Percentiles rank a stretch among this genome's conserved stretches.
Conservation (phyloP, 148 eudicot species). For the Rhododendron simsii region DNA sequence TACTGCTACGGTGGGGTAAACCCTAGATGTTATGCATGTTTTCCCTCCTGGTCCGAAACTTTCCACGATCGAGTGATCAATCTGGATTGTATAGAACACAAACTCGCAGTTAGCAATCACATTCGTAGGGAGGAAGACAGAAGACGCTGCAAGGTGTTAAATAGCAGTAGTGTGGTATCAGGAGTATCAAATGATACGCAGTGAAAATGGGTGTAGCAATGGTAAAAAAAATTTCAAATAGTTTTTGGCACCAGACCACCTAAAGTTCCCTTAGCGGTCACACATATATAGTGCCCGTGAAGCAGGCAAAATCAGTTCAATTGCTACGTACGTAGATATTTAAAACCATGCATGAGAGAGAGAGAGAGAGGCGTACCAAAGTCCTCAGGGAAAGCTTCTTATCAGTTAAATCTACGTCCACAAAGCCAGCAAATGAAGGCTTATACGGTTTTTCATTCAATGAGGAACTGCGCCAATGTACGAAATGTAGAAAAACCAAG, state of each 20-base stretch:
- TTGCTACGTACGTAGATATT: not conserved
- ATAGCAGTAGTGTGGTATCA: not conserved
- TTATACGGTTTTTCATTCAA: slow-evolving; percentile 24
- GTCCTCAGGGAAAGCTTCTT: slow-evolving; percentile 45
- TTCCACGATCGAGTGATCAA: slow-evolving; percentile 81
- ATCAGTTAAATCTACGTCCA: slow-evolving; percentile 44
- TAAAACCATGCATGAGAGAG: not conserved
- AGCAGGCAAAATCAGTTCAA: not conserved
- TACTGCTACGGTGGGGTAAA: slow-evolving; percentile 64
- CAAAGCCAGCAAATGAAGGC: slow-evolving; percentile 54
- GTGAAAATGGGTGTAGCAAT: not conserved
- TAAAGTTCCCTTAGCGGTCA: not conserved
- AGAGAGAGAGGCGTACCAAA: slow-evolving; percentile 38
- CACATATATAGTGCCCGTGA: not conserved
- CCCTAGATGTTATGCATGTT: slow-evolving; percentile 63
- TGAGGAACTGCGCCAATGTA: slow-evolving; percentile 32
- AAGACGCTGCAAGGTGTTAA: not conserved
- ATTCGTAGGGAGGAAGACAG: not conserved
- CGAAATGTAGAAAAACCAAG: not conserved
- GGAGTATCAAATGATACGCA: not conserved
- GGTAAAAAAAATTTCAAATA: too few species aligned
- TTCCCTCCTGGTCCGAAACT: slow-evolving; percentile 73
- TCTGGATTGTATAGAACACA: slow-evolving; percentile 42
- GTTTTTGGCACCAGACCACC: not conserved
- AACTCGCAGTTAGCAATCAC: not conserved